A percentile compares a stretch with the other conserved stretches of the same genome.
phyloP scores from a whole-genome alignment of 2,329 filamentous ascomycete genomes.

The Trichoderma harzianum region DNA sequence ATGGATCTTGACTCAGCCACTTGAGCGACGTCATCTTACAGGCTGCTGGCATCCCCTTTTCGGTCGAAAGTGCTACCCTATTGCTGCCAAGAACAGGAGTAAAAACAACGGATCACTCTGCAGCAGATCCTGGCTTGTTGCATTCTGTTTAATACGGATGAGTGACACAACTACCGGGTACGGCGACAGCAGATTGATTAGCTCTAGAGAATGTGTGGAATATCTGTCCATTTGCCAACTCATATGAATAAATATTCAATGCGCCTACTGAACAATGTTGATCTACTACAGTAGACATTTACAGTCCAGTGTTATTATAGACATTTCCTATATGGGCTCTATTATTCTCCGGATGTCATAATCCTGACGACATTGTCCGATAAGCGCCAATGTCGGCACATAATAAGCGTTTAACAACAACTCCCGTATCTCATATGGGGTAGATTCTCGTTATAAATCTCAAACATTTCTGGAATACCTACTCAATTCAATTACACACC shows the following conservation, averaged over 20 bases:
- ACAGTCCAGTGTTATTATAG: too few relatives aligned
- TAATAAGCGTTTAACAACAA: background rate
- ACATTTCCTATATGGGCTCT: background rate
- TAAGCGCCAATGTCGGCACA: background rate
- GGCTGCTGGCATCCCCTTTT: background rate
- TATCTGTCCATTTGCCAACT: background rate
- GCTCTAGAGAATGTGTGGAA: background rate
- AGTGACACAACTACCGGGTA: background rate
- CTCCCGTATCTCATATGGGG: background rate
- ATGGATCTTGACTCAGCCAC: slow-evolving; percentile 14
- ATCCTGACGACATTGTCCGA: background rate
- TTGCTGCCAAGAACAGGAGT: background rate
- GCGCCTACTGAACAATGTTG: background rate
- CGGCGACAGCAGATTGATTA: background rate
- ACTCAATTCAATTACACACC: background rate
- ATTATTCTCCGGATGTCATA: background rate
- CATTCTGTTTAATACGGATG: background rate
- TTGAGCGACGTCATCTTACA: slow-evolving; percentile 14
- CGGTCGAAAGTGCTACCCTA: background rate
- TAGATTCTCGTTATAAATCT: background rate
- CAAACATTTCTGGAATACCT: background rate
- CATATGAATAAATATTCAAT: background rate
- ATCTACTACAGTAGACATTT: background rate
- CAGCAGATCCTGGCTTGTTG: background rate
- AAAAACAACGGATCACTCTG: background rate